These are phyloP conservation scores for Chlorella variabilis DNA, from an alignment of 163 green algal species.

Conservation along the genomic window DNA sequence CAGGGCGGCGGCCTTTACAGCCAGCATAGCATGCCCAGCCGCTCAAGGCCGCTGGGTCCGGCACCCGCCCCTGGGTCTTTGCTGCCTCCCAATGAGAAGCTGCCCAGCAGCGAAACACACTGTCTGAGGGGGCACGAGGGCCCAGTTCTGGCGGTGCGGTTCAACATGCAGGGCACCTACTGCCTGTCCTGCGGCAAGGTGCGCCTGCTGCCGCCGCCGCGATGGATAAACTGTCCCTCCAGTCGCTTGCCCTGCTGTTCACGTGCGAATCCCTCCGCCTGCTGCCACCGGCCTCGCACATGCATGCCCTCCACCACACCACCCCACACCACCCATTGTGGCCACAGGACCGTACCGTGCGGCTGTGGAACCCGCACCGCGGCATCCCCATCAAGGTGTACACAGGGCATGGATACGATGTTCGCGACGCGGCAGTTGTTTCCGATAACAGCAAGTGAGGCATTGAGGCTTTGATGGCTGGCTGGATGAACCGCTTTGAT, in stretches of 20 bases:
- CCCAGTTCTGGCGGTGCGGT: slow-evolving; percentile 84
- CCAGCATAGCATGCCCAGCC: too few relatives aligned
- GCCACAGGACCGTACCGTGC: slow-evolving; percentile 80
- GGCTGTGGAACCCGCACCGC: slow-evolving; percentile 87
- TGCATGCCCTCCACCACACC: too few relatives aligned
- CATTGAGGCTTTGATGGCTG: too few relatives aligned
- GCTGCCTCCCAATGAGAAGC: slow-evolving; percentile 37
- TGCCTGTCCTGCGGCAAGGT: slow-evolving; percentile 89
- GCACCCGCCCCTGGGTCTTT: slow-evolving; percentile 17
- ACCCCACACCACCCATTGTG: background rate
- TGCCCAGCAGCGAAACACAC: slow-evolving; percentile 39
- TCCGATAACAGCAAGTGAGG: slow-evolving; percentile 84
- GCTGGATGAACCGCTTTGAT: too few relatives aligned
- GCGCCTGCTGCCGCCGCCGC: background rate
- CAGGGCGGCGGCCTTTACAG: too few relatives aligned
- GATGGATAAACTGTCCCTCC: background rate
- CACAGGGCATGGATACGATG: slow-evolving; percentile 70
- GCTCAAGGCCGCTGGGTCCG: slow-evolving; percentile 18
- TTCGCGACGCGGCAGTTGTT: slow-evolving; percentile 75
- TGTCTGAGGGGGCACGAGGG: slow-evolving; percentile 82
- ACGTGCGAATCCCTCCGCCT: too few relatives aligned
- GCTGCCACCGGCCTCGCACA: too few relatives aligned
- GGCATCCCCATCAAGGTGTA: slow-evolving; percentile 85
- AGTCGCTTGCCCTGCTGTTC: background rate
- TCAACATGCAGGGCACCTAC: slow-evolving; percentile 88